Base-by-base conservation (phyloP, 2,329 filamentous ascomycete species). In the Blastomyces gilchristii region DNA sequence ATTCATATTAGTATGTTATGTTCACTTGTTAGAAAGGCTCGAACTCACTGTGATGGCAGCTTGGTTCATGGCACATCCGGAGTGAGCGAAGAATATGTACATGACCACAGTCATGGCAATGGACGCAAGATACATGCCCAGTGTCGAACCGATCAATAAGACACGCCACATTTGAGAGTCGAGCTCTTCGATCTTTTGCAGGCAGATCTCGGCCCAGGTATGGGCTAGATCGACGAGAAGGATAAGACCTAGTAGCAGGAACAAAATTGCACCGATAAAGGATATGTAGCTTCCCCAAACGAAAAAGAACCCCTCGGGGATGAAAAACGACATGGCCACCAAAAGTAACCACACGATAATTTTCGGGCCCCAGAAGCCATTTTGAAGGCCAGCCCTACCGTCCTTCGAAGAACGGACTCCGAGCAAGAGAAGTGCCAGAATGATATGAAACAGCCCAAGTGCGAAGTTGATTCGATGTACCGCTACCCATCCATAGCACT, bases 361-460 rank as follows among this genome's bases (percentile, higher is more conserved):
- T 79, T 99, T 99, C 56, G 94, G 94, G 1, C 92, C 94, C 94
- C 94, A 99, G 77, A 91, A 99, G n/a, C 93, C 94, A 78, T 99
- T 99, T 74, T 99, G 94, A 62, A 99, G 83, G 22, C 86, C 84
- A 1, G 94, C 92, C 67, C 94, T 88, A 54, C 89, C 88, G 74
- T 96, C 89, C 75, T 90, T 94, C 31, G 92, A 94, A 58, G 87
- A 91, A 61, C 85, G 85, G 60, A 99, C 91, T 60, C 94, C 94
- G 62, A 97, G 81, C 54, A 99, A 83, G 65, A 97, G 82, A 58
- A 91, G 79, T 4, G 90, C 91, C 69, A 97, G 85, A 67, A 96
- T 82, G 57, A 95, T 82, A 76, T 99, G 94, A 79, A 99, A 96
- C 61, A 97, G 81, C 41, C 92, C 94, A 62, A 99, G 89, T 16